Base-by-base conservation (phyloP, 495 filamentous ascomycete species). In the Elaphomyces granulatus region DNA sequence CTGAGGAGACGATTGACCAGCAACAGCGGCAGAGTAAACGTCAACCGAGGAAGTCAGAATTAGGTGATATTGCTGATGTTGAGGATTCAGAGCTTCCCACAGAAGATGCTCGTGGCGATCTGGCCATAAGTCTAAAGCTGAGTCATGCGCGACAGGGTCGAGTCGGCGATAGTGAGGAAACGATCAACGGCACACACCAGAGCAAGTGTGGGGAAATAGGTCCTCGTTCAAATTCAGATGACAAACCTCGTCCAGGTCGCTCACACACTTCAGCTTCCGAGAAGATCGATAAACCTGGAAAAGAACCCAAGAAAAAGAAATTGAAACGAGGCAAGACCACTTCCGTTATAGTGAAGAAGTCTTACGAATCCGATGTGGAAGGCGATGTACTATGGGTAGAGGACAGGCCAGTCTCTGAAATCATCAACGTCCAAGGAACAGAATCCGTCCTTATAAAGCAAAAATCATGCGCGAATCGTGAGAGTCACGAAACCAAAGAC, bases 341-440 rank as follows among this genome's bases (percentile, higher is more conserved):
- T 0, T 59, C 59, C 6, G 41, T 45, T 4, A 48, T 51, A 14
- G 45, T 53, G 0, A 41, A 48, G 8, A 64, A 56, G 37, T 40
- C 54, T 4, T 49, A 40, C 21, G 41, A 49, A n/a, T 41, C 53
- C 3, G 57, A 51, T 28, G 36, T 52, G 19, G 58, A 61, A 30
- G 53, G 54, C 19, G 58, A 62, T 36, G 52, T 65, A 7, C 57
- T 59, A 15, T 64, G 60, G 54, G 41, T 68, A 0, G 62, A 64
- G 9, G 54, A 61, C 12, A 49, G 47, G 6, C 52, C 55, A 4
- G 17, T 51, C 12, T 19, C 10, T 31, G 31, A 43, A 3, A 17
- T 23, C 20, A 20, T 43, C n/a, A 30, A 21, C 1, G 39, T 15
- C 7, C 8, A 16, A 8, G n/a, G 8, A 8, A 14, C 4, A 7